Base-by-base conservation (phyloP, 2,329 filamentous ascomycete genomes). In the Blastomyces silverae region DNA sequence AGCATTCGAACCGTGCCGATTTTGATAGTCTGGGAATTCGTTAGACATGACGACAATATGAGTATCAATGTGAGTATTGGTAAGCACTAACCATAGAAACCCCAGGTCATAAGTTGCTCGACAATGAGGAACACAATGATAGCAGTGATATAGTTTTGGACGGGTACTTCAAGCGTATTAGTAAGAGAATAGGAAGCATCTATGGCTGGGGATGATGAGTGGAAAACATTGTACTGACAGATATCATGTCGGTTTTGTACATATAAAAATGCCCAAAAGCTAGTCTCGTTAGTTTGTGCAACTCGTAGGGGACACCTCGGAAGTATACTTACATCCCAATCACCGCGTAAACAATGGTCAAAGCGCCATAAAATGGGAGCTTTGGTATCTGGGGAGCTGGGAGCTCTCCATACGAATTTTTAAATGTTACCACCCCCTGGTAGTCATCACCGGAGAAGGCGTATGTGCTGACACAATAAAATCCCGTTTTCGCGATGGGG, bases 71-170 rank as follows among this genome's bases (percentile, higher is more conserved):
- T 3, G 25, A 46, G 67, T 83, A 22, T 37, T 28, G 42, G 31
- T 15, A 44, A 58, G 42, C n/a, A 66, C 82, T 66, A 80, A 90
- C 88, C 87, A 76, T 97, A 99, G 80, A 96, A 99, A 55, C 91
- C 92, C 94, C 94, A 99, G 1, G 94, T 99, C 85, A 97, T 92
- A 73, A 97, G 82, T 87, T 97, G 96, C 77, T 99, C 94, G 20
- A 97, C 79, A 20, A 97, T 91, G 55, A 99, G 81, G 79, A 99
- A 99, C 62, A 94, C 86, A 61, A 99, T 82, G 66, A 97, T 99
- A 11, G 94, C 93, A 0, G 94, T 99, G 71, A 99, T 97, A 77
- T 99, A 99, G 76, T 99, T 99, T 78, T 99, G 94, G 1, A 99
- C 94, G 20, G 95, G 89, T 73, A 99, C 87, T 90, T 67, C 63